Base-by-base conservation (phyloP, 106 monocot species). In the Amphibolis antarctica region DNA sequence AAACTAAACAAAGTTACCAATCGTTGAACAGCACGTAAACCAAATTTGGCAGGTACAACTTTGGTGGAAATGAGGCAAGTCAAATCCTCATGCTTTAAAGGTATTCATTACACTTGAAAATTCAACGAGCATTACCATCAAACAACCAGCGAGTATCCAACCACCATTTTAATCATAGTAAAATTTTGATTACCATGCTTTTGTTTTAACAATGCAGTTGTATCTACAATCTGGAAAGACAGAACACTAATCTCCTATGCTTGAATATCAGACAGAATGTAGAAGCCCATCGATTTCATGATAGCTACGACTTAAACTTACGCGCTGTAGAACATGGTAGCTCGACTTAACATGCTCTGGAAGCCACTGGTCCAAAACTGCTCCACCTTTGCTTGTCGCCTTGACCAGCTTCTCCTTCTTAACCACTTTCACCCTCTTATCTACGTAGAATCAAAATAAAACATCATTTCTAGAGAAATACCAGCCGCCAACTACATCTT, bases 271-370 rank as follows among this genome's bases (percentile, higher is more conserved):
- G 30, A 6, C 44, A 31, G 12, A 66, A 17, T 12, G 63, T 14
- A 62, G 44, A 44, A 45, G 44, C 12, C 24, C 12, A 17, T 21
- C 0, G 21, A 43, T 13, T 31, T 29, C 45, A 48, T n/a, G n/a
- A n/a, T n/a, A n/a, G 31, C 7, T 66, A 13, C 18, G 1, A 72
- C 12, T 51, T 25, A 9, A 0, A 19, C 74, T 48, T 66, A 93
- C 93, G 53, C 66, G 44, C 52, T 86, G 74, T 71, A 93, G 72
- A 44, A 93, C 93, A 81, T 93, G 93, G 70, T 73, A 93, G 46
- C 61, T 64, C 20, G 74, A 53, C 67, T 93, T 93, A 19, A 83
- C 70, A 77, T 75, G 64, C 49, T 89, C 82, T 1, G 88, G 81
- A 60, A 93, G 74, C 76, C 78, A 80, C 69, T 74, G 85, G 64